Evolutionary conservation across 2,329 filamentous ascomycete genomes (phyloP), one percentile per base, ranked within the genome.

Genomic region (Cladophialophora yegresii): DNA sequence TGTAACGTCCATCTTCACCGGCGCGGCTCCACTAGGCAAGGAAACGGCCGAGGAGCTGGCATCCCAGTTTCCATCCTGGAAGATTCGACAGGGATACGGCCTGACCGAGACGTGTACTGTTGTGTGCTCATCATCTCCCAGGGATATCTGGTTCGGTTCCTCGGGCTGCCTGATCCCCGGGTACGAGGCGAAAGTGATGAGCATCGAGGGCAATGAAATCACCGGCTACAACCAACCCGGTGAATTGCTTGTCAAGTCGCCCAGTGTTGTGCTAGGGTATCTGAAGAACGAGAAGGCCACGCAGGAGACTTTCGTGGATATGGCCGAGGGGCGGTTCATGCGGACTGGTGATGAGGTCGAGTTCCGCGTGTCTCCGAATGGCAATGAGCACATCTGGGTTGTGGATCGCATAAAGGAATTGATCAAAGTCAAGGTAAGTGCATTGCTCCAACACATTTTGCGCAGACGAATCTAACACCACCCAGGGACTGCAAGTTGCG

Each of bases 201-300:
- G 84, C 4, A 75, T 81, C 0, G 88, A 93, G 65, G 90, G 89
- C 1, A 79, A 81, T 5, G 90, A 95, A 73, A 83, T 95, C 61
- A 88, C 84, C 0, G 83, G 80, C 7, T 87, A 90, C 70, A 86
- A 93, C 66, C 85, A 87, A 53, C 90, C 89, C 0, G 93, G 93
- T 40, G 93, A 97, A 76, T 83, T 97, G 13, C 82, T 91, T 20
- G 84, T 96, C 23, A 90, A 91, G 74, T 86, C 86, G 0, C 92
- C 92, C 0, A 87, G 88, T 0, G 85, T 96, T 0, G 87, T 90
- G 0, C 77, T 96, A 0, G 93, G 93, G 0, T 97, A 97, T 71
- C 79, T 96, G 59, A 89, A 96, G 78, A 96, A 96, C 73, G 87
- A 90, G 51, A 88, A 90, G 72, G 92, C 93, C 2, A 96, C 88